phyloP scores from a whole-genome alignment of 1,284 basidiomycete genomes.

The Ceratobasidium sp. region DNA sequence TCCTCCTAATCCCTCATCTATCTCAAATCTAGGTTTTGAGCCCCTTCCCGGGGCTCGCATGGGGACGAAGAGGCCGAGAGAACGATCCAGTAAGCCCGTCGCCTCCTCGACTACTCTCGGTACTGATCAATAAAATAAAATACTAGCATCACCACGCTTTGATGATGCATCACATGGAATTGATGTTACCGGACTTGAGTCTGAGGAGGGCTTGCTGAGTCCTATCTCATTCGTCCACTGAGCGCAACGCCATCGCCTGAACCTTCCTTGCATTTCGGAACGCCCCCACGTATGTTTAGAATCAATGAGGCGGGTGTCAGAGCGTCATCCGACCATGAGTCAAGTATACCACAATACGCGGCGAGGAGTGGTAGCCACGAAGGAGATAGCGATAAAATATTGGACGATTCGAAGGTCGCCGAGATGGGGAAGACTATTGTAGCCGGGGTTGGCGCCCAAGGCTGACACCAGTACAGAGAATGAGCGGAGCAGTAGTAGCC shows the following conservation, averaged over 20 bases:
- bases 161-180: not conserved
- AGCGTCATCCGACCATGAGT: not conserved
- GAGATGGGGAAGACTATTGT: conserved; percentile 32
- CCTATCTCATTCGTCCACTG: conserved; percentile 37
- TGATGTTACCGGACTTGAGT: conserved; percentile 8
- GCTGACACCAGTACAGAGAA: not conserved
- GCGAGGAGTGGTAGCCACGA: not conserved
- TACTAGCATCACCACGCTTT: conserved; percentile 20
- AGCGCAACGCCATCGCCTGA: conserved; percentile 43
- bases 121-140: too few species aligned
- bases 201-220: conserved; percentile 31
- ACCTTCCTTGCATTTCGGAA: conserved; percentile 41
- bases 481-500: conserved; percentile 1
- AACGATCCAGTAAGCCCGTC: conserved; percentile 29
- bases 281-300: conserved; percentile 3
- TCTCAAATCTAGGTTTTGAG: too few species aligned
- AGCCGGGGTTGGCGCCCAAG: conserved; percentile 3
- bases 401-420: conserved; percentile 35
- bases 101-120: too few species aligned
- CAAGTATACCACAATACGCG: not conserved
- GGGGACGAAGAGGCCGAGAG: conserved; percentile 31
- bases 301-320: not conserved
- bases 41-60: not conserved
- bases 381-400: conserved; percentile 26
- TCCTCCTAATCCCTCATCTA: too few species aligned